A percentile compares a stretch with the other conserved stretches of the same genome.
phyloP scores from a whole-genome alignment of 1,284 basidiomycete species.

The Fomitopsis betulina region DNA sequence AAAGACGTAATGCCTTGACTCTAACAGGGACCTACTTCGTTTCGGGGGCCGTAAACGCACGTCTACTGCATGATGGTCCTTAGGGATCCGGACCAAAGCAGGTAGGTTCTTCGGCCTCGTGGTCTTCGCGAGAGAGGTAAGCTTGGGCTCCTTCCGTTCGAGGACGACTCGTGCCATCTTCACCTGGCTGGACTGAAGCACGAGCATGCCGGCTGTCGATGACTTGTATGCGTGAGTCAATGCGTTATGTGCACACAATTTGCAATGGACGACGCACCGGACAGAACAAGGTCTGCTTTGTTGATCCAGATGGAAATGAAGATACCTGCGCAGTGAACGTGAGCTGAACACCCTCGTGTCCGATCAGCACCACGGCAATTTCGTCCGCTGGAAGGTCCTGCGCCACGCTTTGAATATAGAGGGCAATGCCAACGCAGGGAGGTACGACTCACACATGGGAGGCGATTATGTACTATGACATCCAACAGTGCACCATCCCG shows the following conservation, averaged over 20 bases:
- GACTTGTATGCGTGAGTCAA: slow-evolving; percentile 39
- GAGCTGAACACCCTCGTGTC: slow-evolving; percentile 54
- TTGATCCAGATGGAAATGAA: slow-evolving; percentile 48
- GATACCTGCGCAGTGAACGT: slow-evolving; percentile 38
- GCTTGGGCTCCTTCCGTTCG: slow-evolving; percentile 45
- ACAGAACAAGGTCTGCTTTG: slow-evolving; percentile 56
- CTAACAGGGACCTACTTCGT: slow-evolving; percentile 41
- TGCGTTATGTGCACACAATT: neutral
- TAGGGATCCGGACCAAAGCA: slow-evolving; percentile 51
- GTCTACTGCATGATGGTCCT: slow-evolving; percentile 55
- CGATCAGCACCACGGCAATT: slow-evolving; percentile 45
- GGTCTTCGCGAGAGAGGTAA: slow-evolving; percentile 20
- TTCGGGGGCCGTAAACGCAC: slow-evolving; percentile 56
- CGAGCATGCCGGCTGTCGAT: slow-evolving; percentile 56
- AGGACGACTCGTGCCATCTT: slow-evolving; percentile 53
- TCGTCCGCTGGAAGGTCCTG: slow-evolving; percentile 48
- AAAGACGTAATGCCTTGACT: neutral
- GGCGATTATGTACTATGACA: slow-evolving; percentile 52
- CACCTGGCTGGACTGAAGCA: slow-evolving; percentile 57
- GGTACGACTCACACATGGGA: slow-evolving; percentile 64
- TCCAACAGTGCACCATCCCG: slow-evolving; percentile 65
- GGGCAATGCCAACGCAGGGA: neutral
- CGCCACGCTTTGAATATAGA: slow-evolving; percentile 8
- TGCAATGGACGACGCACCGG: slow-evolving; percentile 46
- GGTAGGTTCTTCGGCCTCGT: slow-evolving; percentile 24